These are phyloP conservation scores for Fraxinus xanthoxyloides DNA, from an alignment of 305 asterid species.

Conservation along the genomic window DNA sequence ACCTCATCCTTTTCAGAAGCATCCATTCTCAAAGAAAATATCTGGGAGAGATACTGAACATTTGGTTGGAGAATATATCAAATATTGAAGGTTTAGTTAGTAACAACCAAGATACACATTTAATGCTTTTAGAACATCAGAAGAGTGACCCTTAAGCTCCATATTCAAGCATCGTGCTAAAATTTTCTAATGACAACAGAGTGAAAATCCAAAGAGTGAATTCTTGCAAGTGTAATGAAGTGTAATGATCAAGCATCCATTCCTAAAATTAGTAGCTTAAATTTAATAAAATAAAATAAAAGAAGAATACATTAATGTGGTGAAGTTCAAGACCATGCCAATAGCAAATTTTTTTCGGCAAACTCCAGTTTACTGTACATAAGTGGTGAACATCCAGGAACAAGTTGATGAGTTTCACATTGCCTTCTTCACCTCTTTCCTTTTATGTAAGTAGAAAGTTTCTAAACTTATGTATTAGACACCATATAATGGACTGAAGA, in stretches of 20 bases:
- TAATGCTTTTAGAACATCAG: not conserved
- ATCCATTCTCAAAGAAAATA: slow-evolving; percentile 44
- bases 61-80: not conserved
- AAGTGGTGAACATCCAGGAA: not conserved
- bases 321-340: not conserved
- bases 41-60: slow-evolving; percentile 10
- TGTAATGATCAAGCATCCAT: not conserved
- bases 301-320: not conserved
- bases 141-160: not conserved
- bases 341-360: not conserved
- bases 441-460: not conserved
- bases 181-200: not conserved
- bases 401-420: not conserved
- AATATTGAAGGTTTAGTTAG: not conserved
- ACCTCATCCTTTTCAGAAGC: slow-evolving; percentile 57
- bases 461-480: not conserved
- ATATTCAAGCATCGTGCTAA: not conserved
- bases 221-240: not conserved
- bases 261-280: not conserved
- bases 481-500: not conserved
- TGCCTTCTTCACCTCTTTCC: not conserved
- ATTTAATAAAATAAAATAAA: not conserved
- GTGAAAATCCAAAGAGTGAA: not conserved
- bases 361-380: not conserved
- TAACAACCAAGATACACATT: not conserved